Evolutionary conservation across 78 protist species (phyloP), one percentile per base, ranked within the genome.

Genomic region (Goniomonas avonlea): DNA sequence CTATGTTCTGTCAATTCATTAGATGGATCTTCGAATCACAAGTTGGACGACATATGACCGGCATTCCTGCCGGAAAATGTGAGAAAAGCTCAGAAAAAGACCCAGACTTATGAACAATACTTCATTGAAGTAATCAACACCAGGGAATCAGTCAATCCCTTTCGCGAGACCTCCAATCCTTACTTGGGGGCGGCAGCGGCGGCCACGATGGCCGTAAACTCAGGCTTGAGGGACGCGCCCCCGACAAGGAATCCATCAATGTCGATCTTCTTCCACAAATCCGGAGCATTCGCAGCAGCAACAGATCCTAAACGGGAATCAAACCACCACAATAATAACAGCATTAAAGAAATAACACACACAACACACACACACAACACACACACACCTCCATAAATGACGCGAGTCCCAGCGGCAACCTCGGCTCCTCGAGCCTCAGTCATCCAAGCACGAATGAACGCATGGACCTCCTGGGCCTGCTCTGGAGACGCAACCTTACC

Each of bases 201-300:
- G n/a, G n/a, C n/a, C n/a, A n/a, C n/a, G 56, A 68, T 68, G 56
- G 38, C 75, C 5, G 41, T 53, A 23, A 68, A 68, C 75, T 68
- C 75, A 15, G 75, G 58, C 81, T 88, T 63, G 55, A 95, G 88
- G 7, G 96, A 91, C 1, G 99, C 99, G 47, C 99, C 99, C 56
- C 99, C 99, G 41, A 98, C 98, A 4, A 98, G 90, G 92, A 96
- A 96, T 15, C 99, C 99, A 79, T 98, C 98, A 53, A 98, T 79
- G 81, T 96, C 97, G 17, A 76, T 65, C 70, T 68, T 50, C 27
- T 60, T 50, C 50, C 63, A 47, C 38, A 78, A 53, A 3, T 31
- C 90, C 17, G 20, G 61, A 48, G 84, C 56, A 88, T 95, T 96
- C 61, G 38, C 63, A 5, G 90, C 87, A 7, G 32, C 81, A 68